These are phyloP conservation scores for Pistacia integerrima DNA, from an alignment of 345 rosid genomes.

Conservation along the genomic window DNA sequence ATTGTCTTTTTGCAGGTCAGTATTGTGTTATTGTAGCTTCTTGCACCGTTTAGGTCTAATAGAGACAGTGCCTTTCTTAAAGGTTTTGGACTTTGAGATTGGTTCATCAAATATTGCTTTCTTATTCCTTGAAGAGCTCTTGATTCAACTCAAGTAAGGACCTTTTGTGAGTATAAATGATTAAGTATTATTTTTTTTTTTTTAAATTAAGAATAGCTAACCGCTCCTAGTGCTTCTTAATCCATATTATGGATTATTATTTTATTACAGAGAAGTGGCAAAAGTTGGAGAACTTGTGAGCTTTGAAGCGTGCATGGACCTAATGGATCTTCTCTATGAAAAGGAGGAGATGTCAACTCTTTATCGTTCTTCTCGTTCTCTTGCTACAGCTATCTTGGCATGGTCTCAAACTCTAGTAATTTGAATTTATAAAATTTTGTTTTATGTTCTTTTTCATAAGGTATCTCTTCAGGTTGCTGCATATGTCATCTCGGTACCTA, in stretches of 20 bases:
- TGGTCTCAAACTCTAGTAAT: conserved; percentile 17
- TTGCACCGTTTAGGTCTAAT: conserved; percentile 1
- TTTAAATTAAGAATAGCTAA: neutral
- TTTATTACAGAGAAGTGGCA: conserved; percentile 56
- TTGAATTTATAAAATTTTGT: neutral
- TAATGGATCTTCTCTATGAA: conserved; percentile 90
- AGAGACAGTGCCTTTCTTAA: conserved; percentile 5
- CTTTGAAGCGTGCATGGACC: conserved; percentile 75
- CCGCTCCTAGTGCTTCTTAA: neutral
- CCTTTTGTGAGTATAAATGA: neutral
- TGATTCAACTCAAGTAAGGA: conserved; percentile 55
- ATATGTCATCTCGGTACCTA: conserved; percentile 67
- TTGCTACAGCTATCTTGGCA: conserved; percentile 82
- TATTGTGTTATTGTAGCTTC: conserved; percentile 2
- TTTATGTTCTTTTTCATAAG: conserved; percentile 13
- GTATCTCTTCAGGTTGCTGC: conserved; percentile 62
- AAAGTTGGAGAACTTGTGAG: conserved; percentile 65
- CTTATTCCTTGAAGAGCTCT: conserved; percentile 57
- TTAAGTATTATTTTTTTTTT: neutral
- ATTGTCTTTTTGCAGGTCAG: conserved; percentile 67
- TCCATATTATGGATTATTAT: neutral
- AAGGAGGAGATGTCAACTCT: conserved; percentile 58
- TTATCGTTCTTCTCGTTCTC: conserved; percentile 50
- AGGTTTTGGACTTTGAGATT: conserved; percentile 70
- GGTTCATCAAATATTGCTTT: conserved; percentile 57